Evolutionary conservation across 2,329 filamentous ascomycete genomes (phyloP), one percentile per base, ranked within the genome.

Genomic region (Emergomyces africanus): DNA sequence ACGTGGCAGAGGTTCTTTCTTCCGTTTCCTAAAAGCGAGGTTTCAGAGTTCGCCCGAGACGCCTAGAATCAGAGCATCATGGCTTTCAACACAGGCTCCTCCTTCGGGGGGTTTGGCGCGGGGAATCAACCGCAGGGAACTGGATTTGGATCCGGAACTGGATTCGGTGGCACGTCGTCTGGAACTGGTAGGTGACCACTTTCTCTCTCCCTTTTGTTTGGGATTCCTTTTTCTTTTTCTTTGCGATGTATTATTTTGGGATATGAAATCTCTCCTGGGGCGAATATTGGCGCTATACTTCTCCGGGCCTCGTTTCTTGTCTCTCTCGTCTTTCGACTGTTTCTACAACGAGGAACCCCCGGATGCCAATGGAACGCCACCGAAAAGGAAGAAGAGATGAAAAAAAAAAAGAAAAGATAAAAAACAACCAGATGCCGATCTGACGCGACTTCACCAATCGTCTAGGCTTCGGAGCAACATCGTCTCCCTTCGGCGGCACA

Each of bases 381-480:
- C n/a, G 48, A 50, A 57, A 61, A 28, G 12, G 44, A 48, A 48
- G 44, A 28, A 23, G 44, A 8, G 6, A n/a, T n/a, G 1, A 15
- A 48, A 15, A 4, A 12, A 25, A 23, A 48, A 46, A 3, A 46
- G 5, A 48, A 46, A 3, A 46, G 5, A 46, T 8, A 33, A 37
- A 57, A 51, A 57, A 49, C 55, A 61, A 33, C 39, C 25, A 44
- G 37, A 55, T 39, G 44, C 30, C 59, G 54, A 30, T 63, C 62
- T 63, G 54, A 63, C 57, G 48, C 62, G 60, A 53, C 44, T 58
- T 60, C 10, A 54, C 41, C 37, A 42, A 55, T 63, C 59, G 35
- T 58, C 57, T 67, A 75, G 73, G 68, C 61, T 75, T 75, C 63
- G 73, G 73, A 61, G 23, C 69, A 58, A 70, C 64, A 35, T 68